Base-by-base conservation (phyloP, 129 eudicot species). In the Tanacetum coccineum region DNA sequence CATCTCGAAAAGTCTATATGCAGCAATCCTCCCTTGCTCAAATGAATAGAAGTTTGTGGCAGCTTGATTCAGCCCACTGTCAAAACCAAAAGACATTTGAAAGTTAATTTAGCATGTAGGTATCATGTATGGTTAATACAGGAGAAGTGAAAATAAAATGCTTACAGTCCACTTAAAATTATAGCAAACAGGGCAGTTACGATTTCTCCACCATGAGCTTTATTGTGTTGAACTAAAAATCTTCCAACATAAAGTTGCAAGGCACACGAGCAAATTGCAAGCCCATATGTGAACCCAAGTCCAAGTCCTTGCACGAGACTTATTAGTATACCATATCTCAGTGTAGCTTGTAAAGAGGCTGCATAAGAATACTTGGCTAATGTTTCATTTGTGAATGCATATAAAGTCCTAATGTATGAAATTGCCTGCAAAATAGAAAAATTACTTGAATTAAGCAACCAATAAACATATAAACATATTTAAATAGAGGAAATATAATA, bases 281-380 rank as follows among this genome's bases (percentile, higher is more conserved):
- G 93, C 70, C 98, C 98, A 28, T 92, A 92, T 48, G 98, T 92
- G 75, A 92, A 92, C 39, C 98, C 98, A 14, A 92, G 96, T 10
- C 98, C 98, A 66, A 92, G 84, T 53, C 98, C 98, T 92, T 92
- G 98, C 67, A 92, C 98, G 46, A 92, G 98, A 84, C 96, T 88
- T 64, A 92, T 92, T 70, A 92, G 65, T 68, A 92, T 92, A 53
- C 98, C 98, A 70, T 92, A 88, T 84, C 96, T 85, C 57, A 92
- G 76, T 8, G 98, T 92, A 65, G 96, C 96, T 84, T 92, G 98
- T 22, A 92, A 84, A 13, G 98, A 86, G 54, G 89, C 86, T 54
- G 98, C 98, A 65, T 92, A 92, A 15, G 98, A 88, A 77, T 92
- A 88, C 74, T 92, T 92, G 18, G 98, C 98, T 74, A 92, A 74